phyloP scores from a whole-genome alignment of 176 grass and related monocot genomes.

The Juncus inflexus region DNA sequence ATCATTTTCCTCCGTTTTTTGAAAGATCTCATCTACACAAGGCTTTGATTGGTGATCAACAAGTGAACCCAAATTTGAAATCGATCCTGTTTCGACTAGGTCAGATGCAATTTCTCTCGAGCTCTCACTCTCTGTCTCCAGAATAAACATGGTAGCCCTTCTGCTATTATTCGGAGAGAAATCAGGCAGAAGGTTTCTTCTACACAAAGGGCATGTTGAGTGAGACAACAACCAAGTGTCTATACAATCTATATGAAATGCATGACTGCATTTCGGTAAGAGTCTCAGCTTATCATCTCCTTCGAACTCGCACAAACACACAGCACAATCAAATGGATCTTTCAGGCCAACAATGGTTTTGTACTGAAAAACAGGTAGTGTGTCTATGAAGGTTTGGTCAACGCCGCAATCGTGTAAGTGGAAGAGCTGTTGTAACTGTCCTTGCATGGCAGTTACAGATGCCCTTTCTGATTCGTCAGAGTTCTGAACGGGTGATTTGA shows the following conservation, averaged over 20 bases:
- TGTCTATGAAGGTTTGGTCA: slow-evolving; percentile 92
- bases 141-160: slow-evolving; percentile 25
- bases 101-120: slow-evolving; percentile 32
- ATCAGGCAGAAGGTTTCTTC: slow-evolving; percentile 53
- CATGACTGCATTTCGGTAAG: slow-evolving; percentile 90
- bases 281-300: slow-evolving; percentile 70
- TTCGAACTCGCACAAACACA: slow-evolving; percentile 87
- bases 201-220: slow-evolving; percentile 90
- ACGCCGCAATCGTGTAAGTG: slow-evolving; percentile 89
- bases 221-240: slow-evolving; percentile 93
- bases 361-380: slow-evolving; percentile 81
- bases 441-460: slow-evolving; percentile 66
- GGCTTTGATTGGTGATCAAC: slow-evolving; percentile 11
- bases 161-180: slow-evolving; percentile 36
- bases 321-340: slow-evolving; percentile 93
- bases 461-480: slow-evolving; percentile 32
- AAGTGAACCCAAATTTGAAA: slow-evolving; percentile 4
- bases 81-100: slow-evolving; percentile 20
- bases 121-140: slow-evolving; percentile 60
- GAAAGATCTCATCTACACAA: slow-evolving; percentile 1
- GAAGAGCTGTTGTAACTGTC: slow-evolving; percentile 94
- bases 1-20: not conserved
- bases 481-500: slow-evolving; percentile 27
- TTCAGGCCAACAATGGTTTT: slow-evolving; percentile 56
- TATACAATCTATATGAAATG: slow-evolving; percentile 91